A percentile compares a stretch with the other conserved stretches of the same genome.
Evolutionary conservation across 768 basidiomycete species (phyloP).

Genomic region (Tephrocybe rancida): DNA sequence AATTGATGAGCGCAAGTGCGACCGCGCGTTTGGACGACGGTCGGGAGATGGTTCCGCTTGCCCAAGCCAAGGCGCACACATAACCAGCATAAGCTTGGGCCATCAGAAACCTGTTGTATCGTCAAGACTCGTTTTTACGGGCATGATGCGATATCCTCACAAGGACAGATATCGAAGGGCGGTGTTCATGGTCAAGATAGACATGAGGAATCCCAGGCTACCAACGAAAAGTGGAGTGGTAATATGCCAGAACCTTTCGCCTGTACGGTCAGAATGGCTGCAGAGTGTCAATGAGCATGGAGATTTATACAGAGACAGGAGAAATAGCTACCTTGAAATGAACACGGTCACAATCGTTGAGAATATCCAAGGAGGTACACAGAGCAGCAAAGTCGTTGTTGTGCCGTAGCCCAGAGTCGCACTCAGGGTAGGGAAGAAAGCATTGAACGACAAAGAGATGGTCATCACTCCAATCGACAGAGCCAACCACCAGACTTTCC

Average conservation of each 20-base stretch:
- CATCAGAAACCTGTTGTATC: constrained; percentile 60
- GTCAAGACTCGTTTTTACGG: background rate
- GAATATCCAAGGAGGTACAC: constrained; percentile 81
- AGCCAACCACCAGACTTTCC: constrained; percentile 86
- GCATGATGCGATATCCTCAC: constrained; percentile 36
- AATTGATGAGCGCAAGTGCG: constrained; percentile 78
- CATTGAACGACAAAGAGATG: constrained; percentile 73
- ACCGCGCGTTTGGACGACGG: constrained; percentile 85
- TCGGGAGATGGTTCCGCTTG: constrained; percentile 59
- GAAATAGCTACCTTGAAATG: constrained; percentile 44
- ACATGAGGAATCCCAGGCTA: constrained; percentile 73
- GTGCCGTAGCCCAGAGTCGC: constrained; percentile 70
- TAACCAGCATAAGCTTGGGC: constrained; percentile 77
- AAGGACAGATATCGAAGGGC: constrained; percentile 71
- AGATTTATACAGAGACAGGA: background rate
- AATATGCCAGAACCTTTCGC: constrained; percentile 80
- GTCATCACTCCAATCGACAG: constrained; percentile 62
- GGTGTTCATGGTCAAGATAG: constrained; percentile 69
- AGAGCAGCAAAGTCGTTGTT: constrained; percentile 72
- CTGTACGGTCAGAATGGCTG: constrained; percentile 75
- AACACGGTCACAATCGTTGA: constrained; percentile 61
- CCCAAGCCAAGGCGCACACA: constrained; percentile 59
- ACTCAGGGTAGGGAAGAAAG: constrained; percentile 78
- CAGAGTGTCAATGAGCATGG: constrained; percentile 4
- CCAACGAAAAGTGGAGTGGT: constrained; percentile 57